A percentile compares a stretch with the other conserved stretches of the same genome.
Evolutionary conservation across 257 asterid species (phyloP).

Genomic region (Scutellaria barbata): DNA sequence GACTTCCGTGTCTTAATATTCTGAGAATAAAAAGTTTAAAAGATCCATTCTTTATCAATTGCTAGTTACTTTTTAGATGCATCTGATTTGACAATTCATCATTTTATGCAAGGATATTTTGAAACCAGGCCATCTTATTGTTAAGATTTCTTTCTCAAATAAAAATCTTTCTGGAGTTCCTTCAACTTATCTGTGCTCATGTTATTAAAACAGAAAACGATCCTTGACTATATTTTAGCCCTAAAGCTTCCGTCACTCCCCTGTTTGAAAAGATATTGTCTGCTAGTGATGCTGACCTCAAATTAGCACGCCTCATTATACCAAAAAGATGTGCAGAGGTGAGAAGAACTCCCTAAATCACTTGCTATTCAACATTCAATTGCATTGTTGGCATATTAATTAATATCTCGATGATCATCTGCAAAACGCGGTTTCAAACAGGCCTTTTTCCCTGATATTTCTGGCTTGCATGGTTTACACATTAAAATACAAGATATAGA

Average conservation of each 20-base stretch:
- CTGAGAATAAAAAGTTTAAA: constrained; percentile 23
- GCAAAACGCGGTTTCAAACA: constrained; percentile 37
- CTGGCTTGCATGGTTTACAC: constrained; percentile 54
- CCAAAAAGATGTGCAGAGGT: constrained; percentile 80
- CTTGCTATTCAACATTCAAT: neutral
- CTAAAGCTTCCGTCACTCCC: constrained; percentile 54
- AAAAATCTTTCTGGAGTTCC: constrained; percentile 4
- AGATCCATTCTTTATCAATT: constrained; percentile 22
- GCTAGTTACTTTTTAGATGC: constrained; percentile 15
- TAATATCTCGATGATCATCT: neutral
- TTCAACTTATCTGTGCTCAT: neutral
- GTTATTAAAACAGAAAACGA: constrained; percentile 25
- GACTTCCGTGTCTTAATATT: constrained; percentile 26
- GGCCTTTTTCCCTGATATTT: constrained; percentile 71
- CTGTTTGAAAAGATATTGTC: constrained; percentile 66
- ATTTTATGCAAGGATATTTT: neutral
- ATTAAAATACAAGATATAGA: constrained; percentile 66
- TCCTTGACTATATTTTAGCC: constrained; percentile 66
- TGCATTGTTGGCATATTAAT: constrained; percentile 23
- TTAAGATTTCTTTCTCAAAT: neutral
- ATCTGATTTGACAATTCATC: neutral
- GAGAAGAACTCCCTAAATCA: constrained; percentile 34
- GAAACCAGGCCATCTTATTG: constrained; percentile 16
- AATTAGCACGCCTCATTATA: constrained; percentile 61
- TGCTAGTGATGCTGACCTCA: constrained; percentile 59